These are phyloP conservation scores for Solanum hybrid DNA, from an alignment of 305 asterid species.

Conservation along the genomic window DNA sequence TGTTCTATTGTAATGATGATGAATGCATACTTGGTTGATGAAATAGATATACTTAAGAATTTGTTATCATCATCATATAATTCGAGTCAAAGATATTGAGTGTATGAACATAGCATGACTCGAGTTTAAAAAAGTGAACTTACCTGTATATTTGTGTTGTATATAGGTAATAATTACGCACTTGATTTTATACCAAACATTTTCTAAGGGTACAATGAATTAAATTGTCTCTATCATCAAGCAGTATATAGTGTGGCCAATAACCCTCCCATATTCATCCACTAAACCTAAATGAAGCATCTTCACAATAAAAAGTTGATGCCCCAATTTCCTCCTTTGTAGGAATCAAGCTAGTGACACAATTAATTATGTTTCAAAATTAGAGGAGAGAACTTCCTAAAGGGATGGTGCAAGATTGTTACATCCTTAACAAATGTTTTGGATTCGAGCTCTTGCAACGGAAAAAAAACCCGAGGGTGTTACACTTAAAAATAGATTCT, in stretches of 20 bases:
- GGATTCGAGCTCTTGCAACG: not conserved
- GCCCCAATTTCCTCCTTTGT: not conserved
- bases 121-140: not conserved
- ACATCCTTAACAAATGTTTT: no score
- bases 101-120: not conserved
- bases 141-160: not conserved
- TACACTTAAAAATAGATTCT: no score
- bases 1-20: not conserved
- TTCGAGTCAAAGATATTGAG: not conserved
- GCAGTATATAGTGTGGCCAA: not conserved
- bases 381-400: not conserved
- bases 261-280: not conserved
- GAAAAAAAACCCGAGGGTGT: fast-evolving
- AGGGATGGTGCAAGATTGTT: not conserved
- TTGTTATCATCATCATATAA: not conserved
- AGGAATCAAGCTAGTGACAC: not conserved
- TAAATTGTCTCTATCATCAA: not conserved
- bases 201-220: not conserved
- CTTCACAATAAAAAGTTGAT: not conserved
- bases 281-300: not conserved
- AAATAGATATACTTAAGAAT: not conserved
- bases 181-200: not conserved
- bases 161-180: not conserved
- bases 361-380: not conserved
- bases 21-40: not conserved